Base-by-base conservation (phyloP, 495 filamentous ascomycete genomes). In the Evernia prunastri region DNA sequence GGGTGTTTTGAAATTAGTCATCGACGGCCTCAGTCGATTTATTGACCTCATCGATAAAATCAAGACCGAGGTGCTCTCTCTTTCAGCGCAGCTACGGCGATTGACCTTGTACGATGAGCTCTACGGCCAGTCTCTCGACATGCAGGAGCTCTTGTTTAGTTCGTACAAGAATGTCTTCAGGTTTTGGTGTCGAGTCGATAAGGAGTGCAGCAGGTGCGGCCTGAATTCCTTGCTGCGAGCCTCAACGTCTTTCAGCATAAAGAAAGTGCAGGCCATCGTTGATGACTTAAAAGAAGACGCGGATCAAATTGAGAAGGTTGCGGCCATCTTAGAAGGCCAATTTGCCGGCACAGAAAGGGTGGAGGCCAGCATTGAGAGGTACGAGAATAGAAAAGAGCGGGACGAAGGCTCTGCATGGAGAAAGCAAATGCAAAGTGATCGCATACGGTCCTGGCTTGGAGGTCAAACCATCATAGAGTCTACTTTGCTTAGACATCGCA, bases 151-250 rank as follows among this genome's bases (percentile, higher is more conserved):
- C 33, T 35, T 63, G 27, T 42, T 56, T 18, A 31, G 23, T 12
- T 63, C 61, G 6, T 63, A 63, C 25, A 57, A 56, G 13, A 57
- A 57, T 36, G 53, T 63, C n/a, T 56, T 63, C 29, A 36, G 61
- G 27, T 63, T 63, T 33, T 63, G 61, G 61, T 40, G 31, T 27
- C 11, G 61, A n/a, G 51, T 63, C 4, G 61, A 63, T 18, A 63
- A 63, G 53, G 61, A 63, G 37, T 63, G 61, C 39, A 57, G 56
- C 25, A 8, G 61, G 51, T 58, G 61, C 25, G 54, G 61, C 23
- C 27, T 40, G 18, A 49, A 49, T 37, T 27, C 29, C 29, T 56
- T 63, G 35, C 25, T 59, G 35, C 59, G 59, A 61, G 40, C 36
- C 2, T 47, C 47, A 20, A 36, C 37, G 7, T 61, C 59, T 13